Conservation (phyloP, 768 basidiomycete genomes). For the Lactarius indigo region DNA sequence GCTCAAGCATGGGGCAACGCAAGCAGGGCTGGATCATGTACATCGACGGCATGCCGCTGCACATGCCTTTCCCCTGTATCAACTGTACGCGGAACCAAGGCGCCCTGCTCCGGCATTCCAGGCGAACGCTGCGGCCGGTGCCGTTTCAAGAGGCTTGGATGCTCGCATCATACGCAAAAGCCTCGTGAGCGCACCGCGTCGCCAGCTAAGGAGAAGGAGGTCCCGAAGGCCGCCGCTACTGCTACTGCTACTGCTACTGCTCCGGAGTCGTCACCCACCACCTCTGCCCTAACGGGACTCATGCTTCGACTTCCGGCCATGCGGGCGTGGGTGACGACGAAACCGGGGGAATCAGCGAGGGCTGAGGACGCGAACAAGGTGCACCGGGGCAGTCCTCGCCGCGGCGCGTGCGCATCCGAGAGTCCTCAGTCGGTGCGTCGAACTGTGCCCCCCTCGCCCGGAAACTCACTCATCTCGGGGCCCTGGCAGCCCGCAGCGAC, state of each 20-base stretch:
- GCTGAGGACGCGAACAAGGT: not conserved
- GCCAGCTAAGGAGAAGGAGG: not conserved
- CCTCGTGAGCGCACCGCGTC: not conserved
- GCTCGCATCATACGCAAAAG: not conserved
- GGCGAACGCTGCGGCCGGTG: conserved; percentile 21
- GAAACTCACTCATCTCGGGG: not conserved
- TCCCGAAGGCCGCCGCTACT: too few species aligned
- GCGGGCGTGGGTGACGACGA: not conserved
- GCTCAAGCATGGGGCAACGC: conserved; percentile 16
- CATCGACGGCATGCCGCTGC: conserved; percentile 4
- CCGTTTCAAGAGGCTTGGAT: conserved; percentile 13
- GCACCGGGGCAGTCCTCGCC: not conserved
- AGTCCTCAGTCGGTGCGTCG: not conserved
- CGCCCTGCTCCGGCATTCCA: conserved; percentile 15
- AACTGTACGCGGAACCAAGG: not conserved
- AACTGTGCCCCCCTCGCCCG: not conserved
- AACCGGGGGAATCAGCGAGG: not conserved
- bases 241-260: too few species aligned
- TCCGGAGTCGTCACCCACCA: not conserved
- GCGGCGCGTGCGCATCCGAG: not conserved
- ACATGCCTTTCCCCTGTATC: conserved; percentile 11
- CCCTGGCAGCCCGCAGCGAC: not conserved
- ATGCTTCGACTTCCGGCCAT: not conserved
- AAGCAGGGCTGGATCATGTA: conserved; percentile 19
- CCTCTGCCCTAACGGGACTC: not conserved